Base-by-base conservation (phyloP, 176 grass and related monocot genomes). In the Musa schizocarpa region DNA sequence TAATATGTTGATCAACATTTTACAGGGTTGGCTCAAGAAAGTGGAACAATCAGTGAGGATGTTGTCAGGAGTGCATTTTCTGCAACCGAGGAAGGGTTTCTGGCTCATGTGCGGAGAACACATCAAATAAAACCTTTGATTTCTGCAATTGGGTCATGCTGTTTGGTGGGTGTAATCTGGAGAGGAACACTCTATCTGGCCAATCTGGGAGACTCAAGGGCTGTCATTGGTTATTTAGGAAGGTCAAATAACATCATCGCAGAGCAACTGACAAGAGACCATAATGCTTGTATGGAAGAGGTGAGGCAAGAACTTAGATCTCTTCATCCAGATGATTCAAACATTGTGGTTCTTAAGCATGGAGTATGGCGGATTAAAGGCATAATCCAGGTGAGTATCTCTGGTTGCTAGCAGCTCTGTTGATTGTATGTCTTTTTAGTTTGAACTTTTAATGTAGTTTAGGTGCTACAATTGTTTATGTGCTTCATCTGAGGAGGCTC, bases 321-420 rank as follows among this genome's bases (percentile, higher is more conserved):
- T 81, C 95, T 89, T 77, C 95, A 98, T 74, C 95, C 95, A 20
- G 95, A 98, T 54, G 95, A 98, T 82, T 93, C 88, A 0, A 88
- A 93, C 50, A 98, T 98, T 53, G 95, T 98, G 69, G 86, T 98
- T 52, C 88, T 98, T 50, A 98, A 98, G 76, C 87, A 98, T 77
- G 95, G 95, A 2, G 95, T 98, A 43, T 98, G 95, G 95, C 88
- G 95, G 71, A 93, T 98, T 80, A 98, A 98, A 87, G 95, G 95
- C 72, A 98, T 98, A 67, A 93, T 98, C 77, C 95, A 98, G 88
- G 95, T 93, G 67, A 14, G 73, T 50, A 19, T 43, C 14, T 69
- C 54, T 21, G 13, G 7, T 69, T 20, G 50, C 12, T 56, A 29
- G 9, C 43, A 11, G 13, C 34, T 58, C 22, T 58, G 9, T 48